Base-by-base conservation (phyloP, 1,284 basidiomycete genomes). In the Cerioporus squamosus region DNA sequence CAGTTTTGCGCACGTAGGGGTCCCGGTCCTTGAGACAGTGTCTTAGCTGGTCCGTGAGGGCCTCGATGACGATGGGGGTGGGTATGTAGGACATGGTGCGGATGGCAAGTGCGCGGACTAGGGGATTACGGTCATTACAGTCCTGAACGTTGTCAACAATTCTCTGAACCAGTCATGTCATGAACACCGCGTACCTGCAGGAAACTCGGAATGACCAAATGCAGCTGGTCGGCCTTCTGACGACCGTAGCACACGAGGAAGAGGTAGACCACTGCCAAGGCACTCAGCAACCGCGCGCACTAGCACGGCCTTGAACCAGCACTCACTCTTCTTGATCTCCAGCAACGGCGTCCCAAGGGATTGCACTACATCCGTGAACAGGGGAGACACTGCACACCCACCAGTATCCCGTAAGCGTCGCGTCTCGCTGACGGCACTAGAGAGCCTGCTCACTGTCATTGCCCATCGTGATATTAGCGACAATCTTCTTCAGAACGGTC, bases 241-340 rank as follows among this genome's bases (percentile, higher is more conserved):
- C 92, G 85, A 46, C 93, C 94, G 72, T 97, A 97, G 77, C 94
- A 96, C 69, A 96, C 88, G 57, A 97, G 84, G 76, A 93, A 97
- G 43, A 95, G 84, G 76, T 95, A 95, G 45, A 95, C 92, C 92
- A 94, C 94, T 97, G 33, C 33, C 33, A 7, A 14, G 9, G 33
- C 12, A 10, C 33, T 36, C 33, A 36, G 33, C 33, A 36, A 36
- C 33, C 33, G 5, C 33, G 33, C 14, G 33, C 14, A 36, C 33
- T 10, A 36, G 26, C 33, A 15, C 12, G 14, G 33, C 9, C 14
- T 24, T 29, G 24, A 18, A 17, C 3, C 12, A 62, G 52, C 7
- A 73, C 87, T 73, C 69, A 95, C 97, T 98, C 84, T 99, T 99
- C 84, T 99, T 99, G 74, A 99, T 97, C 75, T 99, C 97, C 39